Conservation (phyloP, 306 rosid genomes). For the Cicer yamashitae region DNA sequence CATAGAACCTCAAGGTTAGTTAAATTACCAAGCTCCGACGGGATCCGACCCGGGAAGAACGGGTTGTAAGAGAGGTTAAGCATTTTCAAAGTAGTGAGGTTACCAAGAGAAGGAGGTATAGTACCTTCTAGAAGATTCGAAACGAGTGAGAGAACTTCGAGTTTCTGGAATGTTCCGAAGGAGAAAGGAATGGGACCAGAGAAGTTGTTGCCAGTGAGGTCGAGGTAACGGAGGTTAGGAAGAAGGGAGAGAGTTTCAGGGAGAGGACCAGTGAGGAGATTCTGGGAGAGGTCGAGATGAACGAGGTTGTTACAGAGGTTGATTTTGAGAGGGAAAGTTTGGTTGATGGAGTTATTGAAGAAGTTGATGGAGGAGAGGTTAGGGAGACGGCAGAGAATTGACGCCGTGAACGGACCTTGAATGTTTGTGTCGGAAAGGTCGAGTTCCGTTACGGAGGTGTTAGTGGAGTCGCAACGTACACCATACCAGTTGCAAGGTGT, state of each 20-base stretch:
- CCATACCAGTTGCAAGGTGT: conserved; percentile 83
- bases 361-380: conserved; percentile 62
- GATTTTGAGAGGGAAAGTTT: conserved; percentile 59
- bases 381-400: conserved; percentile 67
- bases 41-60: conserved; percentile 75
- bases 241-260: conserved; percentile 61
- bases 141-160: conserved; percentile 71
- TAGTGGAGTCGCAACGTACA: conserved; percentile 50
- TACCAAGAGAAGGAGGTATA: conserved; percentile 66
- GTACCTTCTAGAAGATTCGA: conserved; percentile 66
- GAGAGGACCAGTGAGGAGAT: conserved; percentile 75
- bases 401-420: conserved; percentile 62
- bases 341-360: conserved; percentile 81
- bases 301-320: conserved; percentile 57
- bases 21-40: conserved; percentile 72
- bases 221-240: conserved; percentile 63
- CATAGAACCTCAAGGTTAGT: conserved; percentile 74
- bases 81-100: conserved; percentile 66
- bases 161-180: conserved; percentile 63
- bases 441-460: conserved; percentile 54
- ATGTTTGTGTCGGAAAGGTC: conserved; percentile 71
- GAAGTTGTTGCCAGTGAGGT: conserved; percentile 83
- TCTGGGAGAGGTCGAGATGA: conserved; percentile 82
- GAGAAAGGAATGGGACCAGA: conserved; percentile 69
- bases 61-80: conserved; percentile 90